Percentiles rank a stretch among this genome's conserved stretches.
phyloP scores from a whole-genome alignment of 1,284 basidiomycete species.

The Heterobasidion irregulare region DNA sequence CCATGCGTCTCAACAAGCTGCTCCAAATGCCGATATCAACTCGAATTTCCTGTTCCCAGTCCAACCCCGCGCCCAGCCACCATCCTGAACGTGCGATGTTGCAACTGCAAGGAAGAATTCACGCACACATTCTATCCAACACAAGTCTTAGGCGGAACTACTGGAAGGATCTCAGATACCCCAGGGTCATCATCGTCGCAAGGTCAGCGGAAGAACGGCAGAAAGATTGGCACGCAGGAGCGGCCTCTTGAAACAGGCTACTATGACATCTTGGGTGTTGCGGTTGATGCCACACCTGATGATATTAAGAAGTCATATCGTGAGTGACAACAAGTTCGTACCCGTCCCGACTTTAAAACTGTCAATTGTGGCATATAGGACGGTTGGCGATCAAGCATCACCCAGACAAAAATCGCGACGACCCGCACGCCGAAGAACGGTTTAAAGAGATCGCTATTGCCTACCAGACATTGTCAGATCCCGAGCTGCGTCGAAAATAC shows the following conservation, averaged over 20 bases:
- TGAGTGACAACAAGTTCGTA: slow-evolving; percentile 25
- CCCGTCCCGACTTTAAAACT: not conserved
- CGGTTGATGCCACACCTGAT: slow-evolving; percentile 68
- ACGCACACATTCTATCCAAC: slow-evolving; percentile 57
- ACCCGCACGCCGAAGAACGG: slow-evolving; percentile 84
- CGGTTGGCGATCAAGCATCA: slow-evolving; percentile 91
- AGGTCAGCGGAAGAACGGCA: slow-evolving; percentile 31
- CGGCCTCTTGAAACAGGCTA: slow-evolving; percentile 85
- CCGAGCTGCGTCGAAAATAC: slow-evolving; percentile 80
- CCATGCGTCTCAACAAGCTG: slow-evolving; percentile 63
- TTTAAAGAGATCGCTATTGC: slow-evolving; percentile 88
- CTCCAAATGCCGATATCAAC: slow-evolving; percentile 45
- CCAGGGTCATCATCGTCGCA: slow-evolving; percentile 16
- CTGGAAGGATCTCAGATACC: slow-evolving; percentile 14
- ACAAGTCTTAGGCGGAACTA: slow-evolving; percentile 34
- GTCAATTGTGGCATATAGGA: slow-evolving; percentile 32
- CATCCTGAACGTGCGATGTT: slow-evolving; percentile 65
- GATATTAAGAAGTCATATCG: slow-evolving; percentile 96
- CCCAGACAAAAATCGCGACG: slow-evolving; percentile 90
- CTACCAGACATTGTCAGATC: slow-evolving; percentile 86
- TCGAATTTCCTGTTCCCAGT: slow-evolving; percentile 72
- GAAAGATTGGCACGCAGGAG: slow-evolving; percentile 83
- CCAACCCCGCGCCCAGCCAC: slow-evolving; percentile 59
- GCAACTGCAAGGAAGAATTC: slow-evolving; percentile 48
- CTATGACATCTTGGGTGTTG: slow-evolving; percentile 78